Evolutionary conservation across 2,329 filamentous ascomycete species (phyloP), one percentile per base, ranked within the genome.

Genomic region (Apiospora koreana): DNA sequence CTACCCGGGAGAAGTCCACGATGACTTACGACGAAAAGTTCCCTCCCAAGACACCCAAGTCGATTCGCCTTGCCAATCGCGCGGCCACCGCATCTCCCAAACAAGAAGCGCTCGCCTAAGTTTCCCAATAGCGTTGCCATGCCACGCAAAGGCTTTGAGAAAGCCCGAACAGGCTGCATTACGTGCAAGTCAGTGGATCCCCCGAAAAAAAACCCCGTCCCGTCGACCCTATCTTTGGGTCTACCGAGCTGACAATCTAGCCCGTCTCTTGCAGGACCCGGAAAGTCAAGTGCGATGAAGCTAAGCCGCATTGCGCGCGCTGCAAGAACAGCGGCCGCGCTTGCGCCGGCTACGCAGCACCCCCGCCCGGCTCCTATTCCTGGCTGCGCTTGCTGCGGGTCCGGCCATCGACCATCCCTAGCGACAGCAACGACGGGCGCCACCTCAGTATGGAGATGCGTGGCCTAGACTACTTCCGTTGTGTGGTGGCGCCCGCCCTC

Each of bases 211-310:
- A 16, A 2, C 25, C 14, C 16, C 8, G 35, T 35, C 1, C 5
- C 21, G 2, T n/a, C 7, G 21, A n/a, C 21, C 43, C 5, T 28
- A 28, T 28, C 12, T 16, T 3, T 12, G 2, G 45, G 18, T 9
- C 10, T 16, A 21, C 16, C 16, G 8, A 9, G 62, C 31, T 43
- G 45, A 45, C 2, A 21, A 18, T 28, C 3, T 16, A 65, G 14
- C 42, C 68, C 25, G n/a, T 28, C 8, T 2, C n/a, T 58, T n/a
- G 23, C 68, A 78, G 78, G 65, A 72, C 73, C 41, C 75, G 79
- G 25, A 76, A 75, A 64, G 74, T 80, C 62, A 80, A 80, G 69
- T 80, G 79, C 31, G 79, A 80, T 42, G 79, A 80, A 72, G 73
- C 70, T 3, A 73, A 74, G 31, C 79, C 79, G 2, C 62, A 72